Evolutionary conservation across 352 stramenopile genomes (phyloP).

Genomic region (Thalassiosira pacifica): DNA sequence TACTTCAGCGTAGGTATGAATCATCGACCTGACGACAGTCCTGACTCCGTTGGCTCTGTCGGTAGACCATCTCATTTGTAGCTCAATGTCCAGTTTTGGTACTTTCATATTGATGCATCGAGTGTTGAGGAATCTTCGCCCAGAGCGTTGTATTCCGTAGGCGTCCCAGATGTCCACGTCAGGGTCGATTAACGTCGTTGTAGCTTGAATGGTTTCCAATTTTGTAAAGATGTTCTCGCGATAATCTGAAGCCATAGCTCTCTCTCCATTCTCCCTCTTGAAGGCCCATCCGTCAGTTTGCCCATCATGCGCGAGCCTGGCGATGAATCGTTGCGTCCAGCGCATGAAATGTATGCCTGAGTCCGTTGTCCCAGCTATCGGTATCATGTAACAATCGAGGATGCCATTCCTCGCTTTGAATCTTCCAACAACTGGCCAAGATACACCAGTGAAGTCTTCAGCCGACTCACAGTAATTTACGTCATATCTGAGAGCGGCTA

Average conservation of each 20-base stretch:
- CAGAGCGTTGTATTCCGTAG: slow-evolving; percentile 35
- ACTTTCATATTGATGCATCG: slow-evolving; percentile 12
- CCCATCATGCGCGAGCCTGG: slow-evolving; percentile 2
- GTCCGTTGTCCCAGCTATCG: slow-evolving; percentile 24
- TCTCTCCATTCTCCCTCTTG: not conserved
- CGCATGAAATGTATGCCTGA: slow-evolving; percentile 24
- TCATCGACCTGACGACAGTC: slow-evolving; percentile 22
- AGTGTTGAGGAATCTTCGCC: slow-evolving; percentile 6
- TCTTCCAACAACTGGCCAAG: not conserved
- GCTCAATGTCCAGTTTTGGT: slow-evolving; percentile 19
- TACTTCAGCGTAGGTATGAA: slow-evolving; percentile 43
- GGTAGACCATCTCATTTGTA: slow-evolving; percentile 25
- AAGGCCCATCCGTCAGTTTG: slow-evolving; percentile 26
- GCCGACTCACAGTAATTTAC: not conserved
- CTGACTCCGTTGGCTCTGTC: slow-evolving; percentile 30
- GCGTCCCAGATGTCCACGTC: slow-evolving; percentile 2
- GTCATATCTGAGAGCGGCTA: not conserved
- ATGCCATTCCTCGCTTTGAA: not conserved
- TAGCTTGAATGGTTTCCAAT: slow-evolving; percentile 29
- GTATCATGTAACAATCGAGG: slow-evolving; percentile 29
- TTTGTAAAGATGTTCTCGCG: slow-evolving; percentile 24
- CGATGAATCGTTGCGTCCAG: slow-evolving; percentile 32
- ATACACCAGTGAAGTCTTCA: not conserved
- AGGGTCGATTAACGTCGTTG: slow-evolving; percentile 30
- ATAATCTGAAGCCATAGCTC: slow-evolving; percentile 29